phyloP scores from a whole-genome alignment of 2,329 filamentous ascomycete genomes.

The Fusarium sp. region DNA sequence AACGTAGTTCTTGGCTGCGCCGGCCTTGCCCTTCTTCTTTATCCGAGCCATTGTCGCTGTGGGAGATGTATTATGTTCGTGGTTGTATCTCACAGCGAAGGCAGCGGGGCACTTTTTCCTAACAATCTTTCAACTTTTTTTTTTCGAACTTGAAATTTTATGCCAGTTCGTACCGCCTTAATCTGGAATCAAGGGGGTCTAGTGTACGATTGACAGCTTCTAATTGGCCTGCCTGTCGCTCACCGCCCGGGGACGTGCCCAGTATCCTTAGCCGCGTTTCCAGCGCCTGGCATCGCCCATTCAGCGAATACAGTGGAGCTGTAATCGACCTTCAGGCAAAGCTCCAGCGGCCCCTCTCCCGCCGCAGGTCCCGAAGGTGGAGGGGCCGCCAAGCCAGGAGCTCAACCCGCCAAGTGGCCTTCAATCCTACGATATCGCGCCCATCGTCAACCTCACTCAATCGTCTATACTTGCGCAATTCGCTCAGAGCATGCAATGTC shows the following conservation, averaged over 20 bases:
- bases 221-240: slow-evolving; percentile 21
- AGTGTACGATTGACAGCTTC: neutral
- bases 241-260: slow-evolving; percentile 29
- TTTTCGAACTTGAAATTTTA: slow-evolving; percentile 54
- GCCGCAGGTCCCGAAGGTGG: slow-evolving; percentile 28
- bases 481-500: slow-evolving; percentile 55
- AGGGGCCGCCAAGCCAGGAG: slow-evolving; percentile 41
- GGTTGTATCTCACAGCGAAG: slow-evolving; percentile 38
- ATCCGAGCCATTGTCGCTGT: slow-evolving; percentile 75
- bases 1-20: slow-evolving; percentile 98
- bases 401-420: slow-evolving; percentile 54
- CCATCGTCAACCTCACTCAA: slow-evolving; percentile 31
- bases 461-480: slow-evolving; percentile 43
- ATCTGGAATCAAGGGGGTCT: slow-evolving; percentile 13
- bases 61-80: slow-evolving; percentile 41
- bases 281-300: slow-evolving; percentile 32
- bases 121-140: slow-evolving; percentile 53
- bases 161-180: slow-evolving; percentile 53
- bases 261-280: slow-evolving; percentile 23
- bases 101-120: slow-evolving; percentile 55
- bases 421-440: slow-evolving; percentile 27
- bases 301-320: slow-evolving; percentile 36
- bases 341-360: slow-evolving; percentile 46
- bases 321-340: slow-evolving; percentile 1
- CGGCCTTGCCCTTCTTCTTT: slow-evolving; percentile 94